Conservation (phyloP, 345 rosid genomes). For the Mallotus nudiflorus region DNA sequence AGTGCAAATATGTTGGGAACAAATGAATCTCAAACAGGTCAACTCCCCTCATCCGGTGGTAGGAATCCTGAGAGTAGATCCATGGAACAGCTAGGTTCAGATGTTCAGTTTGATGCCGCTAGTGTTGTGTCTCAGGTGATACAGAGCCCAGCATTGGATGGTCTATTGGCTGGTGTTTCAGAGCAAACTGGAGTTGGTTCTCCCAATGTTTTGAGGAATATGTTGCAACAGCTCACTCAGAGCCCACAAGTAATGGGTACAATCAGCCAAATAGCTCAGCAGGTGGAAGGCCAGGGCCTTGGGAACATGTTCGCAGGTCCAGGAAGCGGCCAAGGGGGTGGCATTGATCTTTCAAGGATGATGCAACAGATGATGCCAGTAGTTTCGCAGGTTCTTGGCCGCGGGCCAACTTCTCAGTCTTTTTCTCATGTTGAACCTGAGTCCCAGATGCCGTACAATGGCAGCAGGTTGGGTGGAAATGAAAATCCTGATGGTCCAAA, state of each 20-base stretch:
- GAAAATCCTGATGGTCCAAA: constrained; percentile 31
- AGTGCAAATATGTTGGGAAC: constrained; percentile 23
- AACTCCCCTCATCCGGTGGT: constrained; percentile 16
- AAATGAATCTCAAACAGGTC: constrained; percentile 23
- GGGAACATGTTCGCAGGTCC: constrained; percentile 71
- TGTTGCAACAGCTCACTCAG: constrained; percentile 83
- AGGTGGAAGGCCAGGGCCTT: constrained; percentile 69
- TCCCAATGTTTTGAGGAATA: constrained; percentile 70
- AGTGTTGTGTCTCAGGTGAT: constrained; percentile 69
- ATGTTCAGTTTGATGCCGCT: constrained; percentile 48
- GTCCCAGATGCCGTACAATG: constrained; percentile 31
- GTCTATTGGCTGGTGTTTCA: constrained; percentile 67
- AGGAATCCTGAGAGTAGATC: constrained; percentile 26
- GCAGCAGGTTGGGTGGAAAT: constrained; percentile 21
- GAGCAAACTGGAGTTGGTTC: constrained; percentile 80
- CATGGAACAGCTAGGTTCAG: constrained; percentile 39
- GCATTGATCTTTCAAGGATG: constrained; percentile 78
- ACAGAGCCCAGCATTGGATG: constrained; percentile 64
- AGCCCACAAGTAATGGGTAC: constrained; percentile 83
- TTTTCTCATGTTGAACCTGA: constrained; percentile 32
- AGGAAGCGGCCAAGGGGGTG: constrained; percentile 57
- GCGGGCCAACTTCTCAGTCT: constrained; percentile 29
- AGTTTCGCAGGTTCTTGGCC: constrained; percentile 73
- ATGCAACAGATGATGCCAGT: constrained; percentile 95
- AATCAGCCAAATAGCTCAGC: constrained; percentile 86